These are phyloP conservation scores for Malus hybrid DNA, from an alignment of 331 rosid species.

Conservation along the genomic window DNA sequence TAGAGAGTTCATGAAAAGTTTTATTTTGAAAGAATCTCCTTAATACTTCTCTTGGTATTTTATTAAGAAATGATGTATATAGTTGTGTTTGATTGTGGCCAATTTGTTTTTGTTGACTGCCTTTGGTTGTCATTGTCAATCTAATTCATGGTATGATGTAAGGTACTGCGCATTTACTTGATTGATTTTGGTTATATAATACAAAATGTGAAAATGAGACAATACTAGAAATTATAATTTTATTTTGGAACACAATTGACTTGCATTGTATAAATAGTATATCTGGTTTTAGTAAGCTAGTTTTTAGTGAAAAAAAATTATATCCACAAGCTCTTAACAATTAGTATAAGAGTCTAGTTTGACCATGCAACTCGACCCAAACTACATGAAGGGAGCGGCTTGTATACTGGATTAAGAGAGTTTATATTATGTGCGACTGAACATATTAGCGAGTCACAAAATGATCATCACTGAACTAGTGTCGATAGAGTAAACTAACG, in stretches of 20 bases:
- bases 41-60: not conserved
- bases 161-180: not conserved
- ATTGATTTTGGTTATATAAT: not conserved
- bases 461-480: not conserved
- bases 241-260: not conserved
- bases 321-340: too few relatives aligned
- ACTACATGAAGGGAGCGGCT: too few relatives aligned
- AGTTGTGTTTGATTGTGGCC: not conserved
- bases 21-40: too few relatives aligned
- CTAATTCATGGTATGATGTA: not conserved
- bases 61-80: not conserved
- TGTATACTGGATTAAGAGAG: too few relatives aligned
- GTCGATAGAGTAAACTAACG: not conserved
- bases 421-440: too few relatives aligned
- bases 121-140: not conserved
- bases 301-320: too few relatives aligned
- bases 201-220: not conserved
- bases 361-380: too few relatives aligned
- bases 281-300: not conserved
- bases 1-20: rapidly evolving
- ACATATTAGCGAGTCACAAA: not conserved
- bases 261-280: not conserved
- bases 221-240: too few relatives aligned
- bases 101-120: not conserved
- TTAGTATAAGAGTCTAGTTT: too few relatives aligned